A percentile compares a stretch with the other conserved stretches of the same genome.
Conservation (phyloP, 2,329 filamentous ascomycete species). For the Chaetomium strumarium region DNA sequence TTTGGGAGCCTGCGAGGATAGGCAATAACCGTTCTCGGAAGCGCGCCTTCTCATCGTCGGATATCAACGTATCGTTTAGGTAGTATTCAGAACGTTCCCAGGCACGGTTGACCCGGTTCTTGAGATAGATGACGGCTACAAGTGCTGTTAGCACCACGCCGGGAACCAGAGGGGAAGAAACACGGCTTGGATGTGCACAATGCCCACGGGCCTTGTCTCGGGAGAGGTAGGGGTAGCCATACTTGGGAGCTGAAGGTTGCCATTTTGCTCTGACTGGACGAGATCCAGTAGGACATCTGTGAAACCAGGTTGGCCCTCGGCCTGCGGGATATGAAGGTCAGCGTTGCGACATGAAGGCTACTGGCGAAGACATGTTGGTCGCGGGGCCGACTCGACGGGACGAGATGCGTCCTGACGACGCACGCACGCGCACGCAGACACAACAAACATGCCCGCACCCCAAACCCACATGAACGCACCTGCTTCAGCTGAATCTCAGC, state of each 20-base stretch:
- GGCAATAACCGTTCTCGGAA: constrained; percentile 87
- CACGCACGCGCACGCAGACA: not conserved
- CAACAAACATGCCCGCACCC: not conserved
- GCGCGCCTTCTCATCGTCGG: constrained; percentile 81
- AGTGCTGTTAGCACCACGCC: constrained; percentile 18
- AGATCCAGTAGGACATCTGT: constrained; percentile 87
- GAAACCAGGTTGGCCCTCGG: constrained; percentile 86
- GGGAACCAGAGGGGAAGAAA: not conserved
- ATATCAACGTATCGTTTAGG: constrained; percentile 66
- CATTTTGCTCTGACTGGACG: constrained; percentile 79
- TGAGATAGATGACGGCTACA: constrained; percentile 90
- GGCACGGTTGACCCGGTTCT: constrained; percentile 91
- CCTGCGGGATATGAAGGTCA: constrained; percentile 45
- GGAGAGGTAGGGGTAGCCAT: constrained; percentile 38
- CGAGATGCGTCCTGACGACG: constrained; percentile 5
- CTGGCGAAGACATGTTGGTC: constrained; percentile 5
- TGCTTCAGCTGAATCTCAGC: constrained; percentile 78
- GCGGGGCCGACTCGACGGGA: not conserved
- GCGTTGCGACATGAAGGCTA: constrained; percentile 19
- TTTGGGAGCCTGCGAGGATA: constrained; percentile 72
- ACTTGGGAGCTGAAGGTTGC: constrained; percentile 83
- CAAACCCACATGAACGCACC: constrained; percentile 45
- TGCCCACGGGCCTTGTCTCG: not conserved
- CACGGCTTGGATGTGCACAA: not conserved
- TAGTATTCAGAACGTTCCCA: constrained; percentile 77